Evolutionary conservation across 2,329 filamentous ascomycete genomes (phyloP).

Genomic region (Talaromyces verruculosus): DNA sequence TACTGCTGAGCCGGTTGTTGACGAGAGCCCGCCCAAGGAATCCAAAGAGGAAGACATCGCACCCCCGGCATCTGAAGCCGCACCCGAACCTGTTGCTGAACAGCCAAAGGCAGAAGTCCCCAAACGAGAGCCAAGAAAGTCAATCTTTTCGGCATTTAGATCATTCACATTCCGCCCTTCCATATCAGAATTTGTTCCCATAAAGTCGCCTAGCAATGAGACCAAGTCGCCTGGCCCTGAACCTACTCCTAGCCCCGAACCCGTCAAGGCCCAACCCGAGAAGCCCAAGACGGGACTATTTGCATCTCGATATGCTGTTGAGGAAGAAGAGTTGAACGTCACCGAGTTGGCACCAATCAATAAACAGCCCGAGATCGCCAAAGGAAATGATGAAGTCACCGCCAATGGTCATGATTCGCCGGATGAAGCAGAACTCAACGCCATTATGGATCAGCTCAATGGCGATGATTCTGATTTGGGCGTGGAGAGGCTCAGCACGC

Average conservation of each 20-base stretch:
- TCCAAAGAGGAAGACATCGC: conserved; percentile 17
- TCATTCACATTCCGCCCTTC: conserved; percentile 60
- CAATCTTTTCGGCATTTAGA: conserved; percentile 67
- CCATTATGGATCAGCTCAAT: conserved; percentile 83
- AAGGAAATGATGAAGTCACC: conserved; percentile 11
- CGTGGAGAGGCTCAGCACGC: conserved; percentile 60
- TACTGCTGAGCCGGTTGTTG: not conserved
- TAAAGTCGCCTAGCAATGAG: conserved; percentile 18
- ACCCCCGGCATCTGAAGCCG: conserved; percentile 15
- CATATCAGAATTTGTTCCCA: conserved; percentile 33
- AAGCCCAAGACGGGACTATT: conserved; percentile 30
- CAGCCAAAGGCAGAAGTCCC: conserved; percentile 29
- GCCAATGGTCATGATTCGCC: conserved; percentile 33
- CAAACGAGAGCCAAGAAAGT: conserved; percentile 40
- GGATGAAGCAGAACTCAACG: conserved; percentile 75
- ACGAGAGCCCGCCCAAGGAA: conserved; percentile 17
- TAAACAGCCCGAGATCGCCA: conserved; percentile 20
- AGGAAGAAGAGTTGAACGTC: conserved; percentile 12
- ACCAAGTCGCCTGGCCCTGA: not conserved
- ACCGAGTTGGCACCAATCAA: conserved; percentile 8
- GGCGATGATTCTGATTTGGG: conserved; percentile 71
- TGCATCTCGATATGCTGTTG: conserved; percentile 37
- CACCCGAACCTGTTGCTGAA: conserved; percentile 27
- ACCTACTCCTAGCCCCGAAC: conserved; percentile 23
- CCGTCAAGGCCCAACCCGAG: conserved; percentile 23